Evolutionary conservation across 2,329 filamentous ascomycete genomes (phyloP).

Genomic region (Ambrosiella beaveri): DNA sequence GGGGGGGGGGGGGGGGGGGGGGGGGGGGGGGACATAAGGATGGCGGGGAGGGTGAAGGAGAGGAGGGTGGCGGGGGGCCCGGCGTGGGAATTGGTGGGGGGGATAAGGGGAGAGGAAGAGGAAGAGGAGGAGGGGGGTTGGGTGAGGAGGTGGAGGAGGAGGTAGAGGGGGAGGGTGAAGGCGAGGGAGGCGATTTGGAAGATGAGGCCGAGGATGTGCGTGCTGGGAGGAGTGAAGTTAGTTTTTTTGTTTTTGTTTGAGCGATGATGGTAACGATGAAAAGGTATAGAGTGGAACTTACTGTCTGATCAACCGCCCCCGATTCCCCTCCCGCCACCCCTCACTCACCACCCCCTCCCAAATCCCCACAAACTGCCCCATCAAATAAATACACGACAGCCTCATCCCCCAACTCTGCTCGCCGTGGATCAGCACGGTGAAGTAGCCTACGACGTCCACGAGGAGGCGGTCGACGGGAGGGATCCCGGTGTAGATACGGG

Average conservation of each 20-base stretch:
- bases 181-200: slow-evolving; percentile 3
- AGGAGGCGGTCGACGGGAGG: slow-evolving; percentile 2
- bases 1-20: background rate
- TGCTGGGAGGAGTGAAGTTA: slow-evolving; percentile 2
- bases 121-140: background rate
- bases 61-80: background rate
- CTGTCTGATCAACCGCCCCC: background rate
- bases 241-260: background rate
- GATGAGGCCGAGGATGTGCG: slow-evolving; percentile 5
- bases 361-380: slow-evolving; percentile 7
- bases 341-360: slow-evolving; percentile 6
- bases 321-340: slow-evolving; percentile 4
- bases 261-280: background rate
- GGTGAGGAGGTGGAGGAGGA: slow-evolving; percentile 4
- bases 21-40: slow-evolving; percentile 2
- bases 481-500: background rate
- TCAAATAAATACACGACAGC: background rate
- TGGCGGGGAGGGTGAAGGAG: background rate
- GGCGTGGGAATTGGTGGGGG: background rate
- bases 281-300: background rate
- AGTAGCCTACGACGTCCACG: slow-evolving; percentile 3
- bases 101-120: background rate
- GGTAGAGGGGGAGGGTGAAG: slow-evolving; percentile 6
- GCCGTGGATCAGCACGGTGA: slow-evolving; percentile 4
- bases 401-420: background rate